These are phyloP conservation scores for Colletotrichum sp. DNA, from an alignment of 2,329 filamentous ascomycete species.

Conservation along the genomic window DNA sequence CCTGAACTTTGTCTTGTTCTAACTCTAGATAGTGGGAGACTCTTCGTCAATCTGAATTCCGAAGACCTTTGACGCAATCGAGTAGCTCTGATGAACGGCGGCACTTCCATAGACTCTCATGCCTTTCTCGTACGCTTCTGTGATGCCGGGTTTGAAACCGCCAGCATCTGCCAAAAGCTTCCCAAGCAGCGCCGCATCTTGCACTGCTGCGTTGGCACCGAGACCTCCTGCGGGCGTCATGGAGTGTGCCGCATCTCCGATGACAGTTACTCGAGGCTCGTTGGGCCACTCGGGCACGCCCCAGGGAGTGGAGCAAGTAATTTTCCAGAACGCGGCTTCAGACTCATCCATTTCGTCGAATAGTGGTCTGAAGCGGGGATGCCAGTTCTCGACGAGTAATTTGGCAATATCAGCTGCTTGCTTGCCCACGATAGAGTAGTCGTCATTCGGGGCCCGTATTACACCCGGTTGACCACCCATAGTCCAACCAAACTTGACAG, in stretches of 20 bases:
- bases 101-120: neutral
- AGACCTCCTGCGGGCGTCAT: slow-evolving; percentile 48
- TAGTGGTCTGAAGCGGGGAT: neutral
- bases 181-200: neutral
- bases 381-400: neutral
- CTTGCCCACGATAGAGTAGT: slow-evolving; percentile 55
- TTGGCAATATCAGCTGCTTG: neutral
- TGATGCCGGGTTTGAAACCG: neutral
- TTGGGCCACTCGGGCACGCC: slow-evolving; percentile 67
- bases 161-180: neutral
- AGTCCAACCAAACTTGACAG: slow-evolving; percentile 67
- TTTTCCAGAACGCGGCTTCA: slow-evolving; percentile 63
- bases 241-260: slow-evolving; percentile 62
- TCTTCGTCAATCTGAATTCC: neutral
- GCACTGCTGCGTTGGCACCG: neutral
- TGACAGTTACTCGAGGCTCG: slow-evolving; percentile 61
- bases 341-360: neutral
- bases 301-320: slow-evolving; percentile 64
- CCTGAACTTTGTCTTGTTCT: neutral
- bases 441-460: slow-evolving; percentile 62
- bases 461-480: slow-evolving; percentile 63
- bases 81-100: neutral
- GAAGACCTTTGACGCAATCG: neutral
- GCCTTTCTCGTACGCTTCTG: neutral
- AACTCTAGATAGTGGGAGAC: neutral